Base-by-base conservation (phyloP, 768 basidiomycete species). In the Boletus rubropictus region DNA sequence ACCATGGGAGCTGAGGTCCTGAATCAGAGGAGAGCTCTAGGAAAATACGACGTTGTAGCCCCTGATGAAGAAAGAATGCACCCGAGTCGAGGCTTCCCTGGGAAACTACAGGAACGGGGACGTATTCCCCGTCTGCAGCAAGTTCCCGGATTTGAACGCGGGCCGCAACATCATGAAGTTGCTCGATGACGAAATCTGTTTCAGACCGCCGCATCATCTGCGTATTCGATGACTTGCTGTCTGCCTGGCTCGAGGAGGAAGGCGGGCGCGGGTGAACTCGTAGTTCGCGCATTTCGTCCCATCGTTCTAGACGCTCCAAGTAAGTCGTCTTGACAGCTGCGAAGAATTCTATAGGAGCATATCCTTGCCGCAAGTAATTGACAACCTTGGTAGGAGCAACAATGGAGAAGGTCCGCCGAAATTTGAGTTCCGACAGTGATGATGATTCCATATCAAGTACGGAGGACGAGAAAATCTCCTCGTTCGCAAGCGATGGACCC, bases 151-250 rank as follows among this genome's bases (percentile, higher is more conserved):
- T 76, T 58, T 92, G 88, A 33, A 94, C 62, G 76, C 83, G 86
- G 11, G 86, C 86, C 7, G 91, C 81, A n/a, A 96, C 82, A 61
- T 98, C 93, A 66, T 98, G 94, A 14, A 72, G 71, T 64, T 96
- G 89, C 55, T 88, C 83, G 11, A 82, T 80, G 22, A 95, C 79
- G 53, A 97, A 93, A 57, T 97, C 92, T 36, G 78, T 88, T 69
- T 97, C 95, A 18, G 92, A 89, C 22, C 92, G 83, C 17, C 94
- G 82, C 92, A 95, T 95, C 15, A 74, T 73, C n/a, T 81, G 82
- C 20, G 76, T 57, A 42, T 64, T 67, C 25, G 72, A 64, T 2
- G 78, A 69, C 35, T 63, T 66, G 52, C 55, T 68, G 38, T 79
- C 76, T 3, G 48, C 18, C 39, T 60, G 62, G 31, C 58, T 56